These are phyloP conservation scores for Dendrocalamus sinicus DNA, from an alignment of 176 grass and related monocot species.

Conservation along the genomic window DNA sequence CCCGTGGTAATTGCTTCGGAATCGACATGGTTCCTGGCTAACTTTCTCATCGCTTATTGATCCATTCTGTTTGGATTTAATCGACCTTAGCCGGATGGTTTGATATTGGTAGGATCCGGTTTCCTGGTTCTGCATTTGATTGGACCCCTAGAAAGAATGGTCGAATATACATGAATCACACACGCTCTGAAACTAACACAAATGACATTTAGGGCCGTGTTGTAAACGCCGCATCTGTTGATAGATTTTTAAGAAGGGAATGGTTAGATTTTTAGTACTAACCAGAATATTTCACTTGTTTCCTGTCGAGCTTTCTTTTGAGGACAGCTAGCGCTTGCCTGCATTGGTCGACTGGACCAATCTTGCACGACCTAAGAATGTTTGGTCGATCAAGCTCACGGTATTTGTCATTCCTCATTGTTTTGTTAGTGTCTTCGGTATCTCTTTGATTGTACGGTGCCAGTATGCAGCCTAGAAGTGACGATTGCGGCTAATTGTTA, in stretches of 20 bases:
- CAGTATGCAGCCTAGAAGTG: too few species aligned
- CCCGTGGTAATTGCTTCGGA: background rate
- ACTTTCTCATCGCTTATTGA: background rate
- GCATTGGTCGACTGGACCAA: too few species aligned
- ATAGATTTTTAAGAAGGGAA: background rate
- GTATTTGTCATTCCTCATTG: too few species aligned
- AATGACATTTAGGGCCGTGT: background rate
- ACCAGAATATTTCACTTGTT: too few species aligned
- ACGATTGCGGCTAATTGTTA: too few species aligned
- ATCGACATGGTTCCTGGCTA: background rate
- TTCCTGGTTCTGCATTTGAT: background rate
- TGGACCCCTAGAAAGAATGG: background rate
- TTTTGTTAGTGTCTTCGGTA: too few species aligned
- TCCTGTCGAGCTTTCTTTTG: too few species aligned
- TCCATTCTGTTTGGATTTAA: background rate
- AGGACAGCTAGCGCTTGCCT: too few species aligned
- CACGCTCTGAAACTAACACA: background rate
- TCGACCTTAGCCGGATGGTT: conserved; percentile 4
- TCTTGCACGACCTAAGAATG: too few species aligned
- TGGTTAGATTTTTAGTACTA: background rate
- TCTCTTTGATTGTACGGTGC: too few species aligned
- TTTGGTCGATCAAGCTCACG: too few species aligned
- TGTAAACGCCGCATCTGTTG: background rate
- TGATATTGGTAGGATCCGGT: background rate
- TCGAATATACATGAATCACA: background rate